Base-by-base conservation (phyloP, 1,284 basidiomycete genomes). In the Tremellales sp. region DNA sequence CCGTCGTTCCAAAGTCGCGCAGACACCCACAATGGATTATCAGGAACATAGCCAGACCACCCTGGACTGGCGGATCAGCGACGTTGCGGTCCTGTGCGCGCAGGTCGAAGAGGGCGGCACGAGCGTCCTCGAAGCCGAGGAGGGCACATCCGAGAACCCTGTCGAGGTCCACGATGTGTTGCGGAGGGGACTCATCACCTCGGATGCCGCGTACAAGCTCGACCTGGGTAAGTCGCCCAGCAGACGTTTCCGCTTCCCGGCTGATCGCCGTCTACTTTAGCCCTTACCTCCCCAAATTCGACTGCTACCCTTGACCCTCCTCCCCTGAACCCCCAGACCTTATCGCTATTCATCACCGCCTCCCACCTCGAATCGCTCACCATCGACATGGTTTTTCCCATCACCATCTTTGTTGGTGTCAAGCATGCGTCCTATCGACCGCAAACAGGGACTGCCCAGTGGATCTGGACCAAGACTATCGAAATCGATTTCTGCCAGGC, bases 401-500 rank as follows among this genome's bases (percentile, higher is more conserved):
- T 82, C 1, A 79, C 82, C 8, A 84, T 87, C 73, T 83, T 86
- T 74, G 78, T 81, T 10, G 84, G 82, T 12, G 81, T 87, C 53
- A 85, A 84, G 60, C 81, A n/a, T n/a, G n/a, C n/a, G n/a, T n/a
- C n/a, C 79, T 41, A 78, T 81, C 54, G 79, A 80, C 52, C n/a
- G n/a, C n/a, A n/a, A n/a, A n/a, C n/a, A n/a, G n/a, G n/a, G n/a
- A n/a, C n/a, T 29, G 75, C 81, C n/a, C 77, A 81, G 29, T 87
- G 83, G 82, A 73, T 82, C 24, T 87, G 84, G 84, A 81, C 84
- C 50, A 74, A 73, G 51, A 82, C 81, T 79, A 77, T 82, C 51
- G 80, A 82, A 48, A 83, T 80, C 78, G 74, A 79, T 2, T 84
- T 86, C 68, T 73, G 81, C 45, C 76, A 78, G 50, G 80, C 81